Conservation (phyloP, 2,329 filamentous ascomycete species). For the Penicillium concentricum region DNA sequence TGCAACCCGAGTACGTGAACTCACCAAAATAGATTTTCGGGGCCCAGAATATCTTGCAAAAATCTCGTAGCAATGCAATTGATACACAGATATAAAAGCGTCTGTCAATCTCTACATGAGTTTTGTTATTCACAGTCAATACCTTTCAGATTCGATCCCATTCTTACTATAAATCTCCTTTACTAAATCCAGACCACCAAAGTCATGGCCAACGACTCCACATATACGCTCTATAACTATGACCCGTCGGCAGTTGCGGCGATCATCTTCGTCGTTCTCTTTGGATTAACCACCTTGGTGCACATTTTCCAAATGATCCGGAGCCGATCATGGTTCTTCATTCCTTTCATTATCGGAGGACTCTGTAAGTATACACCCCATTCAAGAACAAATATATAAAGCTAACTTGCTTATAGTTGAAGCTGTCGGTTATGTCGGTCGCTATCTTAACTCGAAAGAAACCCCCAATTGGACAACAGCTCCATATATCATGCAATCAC, state of each 20-base stretch:
- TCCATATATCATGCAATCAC: slow-evolving; percentile 42
- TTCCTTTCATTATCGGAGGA: slow-evolving; percentile 1
- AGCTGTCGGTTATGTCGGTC: neutral
- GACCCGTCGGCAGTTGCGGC: neutral
- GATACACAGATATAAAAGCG: neutral
- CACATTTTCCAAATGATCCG: slow-evolving; percentile 1
- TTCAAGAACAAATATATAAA: neutral
- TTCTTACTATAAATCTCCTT: neutral
- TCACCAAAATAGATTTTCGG: neutral
- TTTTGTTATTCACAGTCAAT: neutral
- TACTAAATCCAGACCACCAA: neutral
- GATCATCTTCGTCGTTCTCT: neutral
- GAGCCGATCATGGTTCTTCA: neutral
- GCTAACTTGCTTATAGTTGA: neutral
- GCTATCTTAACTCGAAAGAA: neutral
- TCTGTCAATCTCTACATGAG: neutral
- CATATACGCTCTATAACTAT: neutral
- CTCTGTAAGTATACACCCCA: neutral
- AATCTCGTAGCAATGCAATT: neutral
- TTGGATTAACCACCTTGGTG: neutral
- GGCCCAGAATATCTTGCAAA: neutral
- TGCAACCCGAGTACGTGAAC: neutral
- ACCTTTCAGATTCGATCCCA: neutral
- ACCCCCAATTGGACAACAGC: neutral
- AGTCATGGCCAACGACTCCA: neutral